Conservation (phyloP, 1,284 basidiomycete species). For the Melanopsichium pennsylvanicum region DNA sequence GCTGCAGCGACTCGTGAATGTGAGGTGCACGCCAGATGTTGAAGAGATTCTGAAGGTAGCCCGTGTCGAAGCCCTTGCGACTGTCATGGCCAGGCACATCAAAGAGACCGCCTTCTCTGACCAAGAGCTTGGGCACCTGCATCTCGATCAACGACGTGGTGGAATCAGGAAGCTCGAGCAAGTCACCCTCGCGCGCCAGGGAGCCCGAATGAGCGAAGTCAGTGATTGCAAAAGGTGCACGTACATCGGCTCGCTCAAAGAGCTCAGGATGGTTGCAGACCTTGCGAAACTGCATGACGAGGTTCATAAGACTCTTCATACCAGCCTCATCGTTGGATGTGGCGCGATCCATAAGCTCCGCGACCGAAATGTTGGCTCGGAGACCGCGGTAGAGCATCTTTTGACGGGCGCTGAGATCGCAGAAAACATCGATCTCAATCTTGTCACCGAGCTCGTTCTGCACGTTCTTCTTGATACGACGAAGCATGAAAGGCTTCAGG, state of each 20-base stretch:
- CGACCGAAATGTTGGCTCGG: conserved; percentile 89
- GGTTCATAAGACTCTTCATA: conserved; percentile 93
- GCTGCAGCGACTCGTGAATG: conserved; percentile 77
- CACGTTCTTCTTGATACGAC: conserved; percentile 96
- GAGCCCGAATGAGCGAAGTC: conserved; percentile 83
- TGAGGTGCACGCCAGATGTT: conserved; percentile 90
- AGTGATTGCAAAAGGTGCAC: conserved; percentile 88
- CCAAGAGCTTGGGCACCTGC: conserved; percentile 78
- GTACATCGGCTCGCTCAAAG: conserved; percentile 95
- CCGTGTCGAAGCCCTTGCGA: conserved; percentile 72
- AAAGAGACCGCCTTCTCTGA: conserved; percentile 79
- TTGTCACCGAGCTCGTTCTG: conserved; percentile 99
- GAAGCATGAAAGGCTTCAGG: conserved; percentile 98
- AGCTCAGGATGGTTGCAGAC: conserved; percentile 99
- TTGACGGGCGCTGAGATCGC: conserved; percentile 92
- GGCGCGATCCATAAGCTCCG: conserved; percentile 92
- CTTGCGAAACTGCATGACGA: conserved; percentile 99
- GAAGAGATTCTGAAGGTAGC: conserved; percentile 77
- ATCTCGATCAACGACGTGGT: conserved; percentile 85
- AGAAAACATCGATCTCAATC: conserved; percentile 96
- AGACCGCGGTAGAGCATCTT: conserved; percentile 90
- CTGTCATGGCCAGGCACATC: conserved; percentile 74
- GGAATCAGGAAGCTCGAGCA: conserved; percentile 80
- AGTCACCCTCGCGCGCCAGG: conserved; percentile 83
- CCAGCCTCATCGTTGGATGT: conserved; percentile 86